These are phyloP conservation scores for Gossypium davidsonii DNA, from an alignment of 441 rosid species.

Conservation along the genomic window DNA sequence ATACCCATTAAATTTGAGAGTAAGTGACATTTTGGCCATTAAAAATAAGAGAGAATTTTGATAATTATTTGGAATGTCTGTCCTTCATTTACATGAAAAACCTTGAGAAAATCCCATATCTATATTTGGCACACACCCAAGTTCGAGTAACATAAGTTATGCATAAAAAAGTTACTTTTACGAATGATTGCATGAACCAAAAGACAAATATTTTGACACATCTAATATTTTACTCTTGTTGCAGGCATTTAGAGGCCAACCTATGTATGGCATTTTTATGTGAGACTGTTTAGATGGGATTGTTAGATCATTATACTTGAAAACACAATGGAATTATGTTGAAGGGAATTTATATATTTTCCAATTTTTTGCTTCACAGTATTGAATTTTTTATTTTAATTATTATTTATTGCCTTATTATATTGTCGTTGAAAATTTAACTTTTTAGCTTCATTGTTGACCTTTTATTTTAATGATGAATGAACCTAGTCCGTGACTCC, in stretches of 20 bases:
- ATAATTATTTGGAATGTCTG: not conserved
- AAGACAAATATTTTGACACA: not conserved
- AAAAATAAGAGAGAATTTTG: not conserved
- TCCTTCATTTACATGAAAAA: not conserved
- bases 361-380: not conserved
- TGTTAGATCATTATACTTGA: not conserved
- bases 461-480: not conserved
- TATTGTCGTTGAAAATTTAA: not conserved
- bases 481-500: not conserved
- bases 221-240: not conserved
- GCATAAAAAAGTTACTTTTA: not conserved
- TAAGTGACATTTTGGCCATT: not conserved
- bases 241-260: not conserved
- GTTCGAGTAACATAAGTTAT: no score
- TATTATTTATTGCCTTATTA: not conserved
- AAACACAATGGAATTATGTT: not conserved
- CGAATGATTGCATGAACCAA: not conserved
- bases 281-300: not conserved
- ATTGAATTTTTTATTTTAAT: not conserved
- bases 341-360: not conserved
- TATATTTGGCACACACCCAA: no score
- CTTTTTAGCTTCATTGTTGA: not conserved
- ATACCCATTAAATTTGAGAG: not conserved
- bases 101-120: no score
- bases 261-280: not conserved